A percentile compares a stretch with the other conserved stretches of the same genome.
Evolutionary conservation across 1,284 basidiomycete species (phyloP).

Genomic region (Earliella scabrosa): DNA sequence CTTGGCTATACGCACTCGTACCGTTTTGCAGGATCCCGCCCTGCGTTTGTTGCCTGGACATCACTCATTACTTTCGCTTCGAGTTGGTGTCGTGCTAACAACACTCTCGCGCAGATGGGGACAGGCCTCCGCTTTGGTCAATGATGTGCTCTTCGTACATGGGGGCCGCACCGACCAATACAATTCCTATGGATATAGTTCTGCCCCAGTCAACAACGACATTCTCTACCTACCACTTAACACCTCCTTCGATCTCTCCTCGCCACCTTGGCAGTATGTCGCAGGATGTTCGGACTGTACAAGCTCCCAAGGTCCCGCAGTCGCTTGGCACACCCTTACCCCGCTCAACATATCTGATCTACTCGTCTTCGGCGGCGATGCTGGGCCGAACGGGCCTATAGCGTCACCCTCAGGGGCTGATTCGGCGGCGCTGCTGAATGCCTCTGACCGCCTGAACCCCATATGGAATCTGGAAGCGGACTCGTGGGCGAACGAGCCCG

Average conservation of each 20-base stretch:
- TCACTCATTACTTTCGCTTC: too few relatives aligned
- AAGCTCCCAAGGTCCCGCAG: conserved; percentile 54
- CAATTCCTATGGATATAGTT: conserved; percentile 71
- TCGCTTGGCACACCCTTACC: conserved; percentile 84
- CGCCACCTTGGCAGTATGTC: conserved; percentile 70
- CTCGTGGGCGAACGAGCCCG: conserved; percentile 70
- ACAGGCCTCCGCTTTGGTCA: conserved; percentile 66
- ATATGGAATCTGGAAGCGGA: conserved; percentile 51
- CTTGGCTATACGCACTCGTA: too few relatives aligned
- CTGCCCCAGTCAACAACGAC: conserved; percentile 75
- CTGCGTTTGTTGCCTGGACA: too few relatives aligned
- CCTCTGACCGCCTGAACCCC: conserved; percentile 42
- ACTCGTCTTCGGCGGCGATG: conserved; percentile 78
- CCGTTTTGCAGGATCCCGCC: too few relatives aligned
- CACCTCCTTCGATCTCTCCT: conserved; percentile 55
- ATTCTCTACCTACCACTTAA: conserved; percentile 71
- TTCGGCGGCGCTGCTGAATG: conserved; percentile 64
- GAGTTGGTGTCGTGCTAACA: neutral
- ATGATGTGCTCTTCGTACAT: conserved; percentile 69
- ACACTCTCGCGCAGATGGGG: conserved; percentile 73
- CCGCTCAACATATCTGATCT: conserved; percentile 57
- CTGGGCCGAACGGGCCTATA: conserved; percentile 59
- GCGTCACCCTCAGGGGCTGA: conserved; percentile 58
- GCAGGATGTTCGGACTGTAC: conserved; percentile 49
- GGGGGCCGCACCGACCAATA: conserved; percentile 79